These are phyloP conservation scores for Alternaria ventricosa DNA, from an alignment of 2,329 filamentous ascomycete genomes.

Conservation along the genomic window DNA sequence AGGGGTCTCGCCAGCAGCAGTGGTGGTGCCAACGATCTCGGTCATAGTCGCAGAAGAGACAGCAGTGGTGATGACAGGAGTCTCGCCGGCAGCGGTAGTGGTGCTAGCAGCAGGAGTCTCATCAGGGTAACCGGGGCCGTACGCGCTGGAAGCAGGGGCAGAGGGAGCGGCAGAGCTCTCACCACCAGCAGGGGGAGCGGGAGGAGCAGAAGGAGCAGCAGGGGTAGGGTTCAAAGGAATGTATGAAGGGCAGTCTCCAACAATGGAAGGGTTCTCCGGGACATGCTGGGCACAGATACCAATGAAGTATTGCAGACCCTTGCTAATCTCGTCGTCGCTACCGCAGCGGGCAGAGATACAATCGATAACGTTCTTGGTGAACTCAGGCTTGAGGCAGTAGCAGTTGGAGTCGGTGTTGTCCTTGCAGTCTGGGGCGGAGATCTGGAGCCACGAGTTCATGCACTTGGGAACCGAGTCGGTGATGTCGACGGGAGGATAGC, in stretches of 20 bases:
- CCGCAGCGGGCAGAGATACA: constrained; percentile 80
- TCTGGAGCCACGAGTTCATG: constrained; percentile 84
- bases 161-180: constrained; percentile 3
- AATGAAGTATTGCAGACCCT: constrained; percentile 83
- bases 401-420: constrained; percentile 83
- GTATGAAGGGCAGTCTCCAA: constrained; percentile 73
- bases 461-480: constrained; percentile 82
- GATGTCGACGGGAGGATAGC: constrained; percentile 45
- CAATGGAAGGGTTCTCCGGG: constrained; percentile 80
- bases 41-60: not conserved
- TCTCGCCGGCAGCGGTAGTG: constrained; percentile 10
- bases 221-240: constrained; percentile 52
- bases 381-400: constrained; percentile 82
- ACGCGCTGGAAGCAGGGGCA: constrained; percentile 10
- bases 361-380: constrained; percentile 78
- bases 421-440: constrained; percentile 70
- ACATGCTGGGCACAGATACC: constrained; percentile 85
- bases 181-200: constrained; percentile 9
- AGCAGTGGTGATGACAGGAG: constrained; percentile 2
- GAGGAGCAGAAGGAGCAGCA: constrained; percentile 18
- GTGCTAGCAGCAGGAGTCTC: constrained; percentile 9
- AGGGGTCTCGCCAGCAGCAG: constrained; percentile 6
- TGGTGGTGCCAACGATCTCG: not conserved
- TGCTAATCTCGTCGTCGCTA: constrained; percentile 67
- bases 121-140: not conserved